These are phyloP conservation scores for Heritiera fomes DNA, from an alignment of 345 rosid genomes.

Conservation along the genomic window DNA sequence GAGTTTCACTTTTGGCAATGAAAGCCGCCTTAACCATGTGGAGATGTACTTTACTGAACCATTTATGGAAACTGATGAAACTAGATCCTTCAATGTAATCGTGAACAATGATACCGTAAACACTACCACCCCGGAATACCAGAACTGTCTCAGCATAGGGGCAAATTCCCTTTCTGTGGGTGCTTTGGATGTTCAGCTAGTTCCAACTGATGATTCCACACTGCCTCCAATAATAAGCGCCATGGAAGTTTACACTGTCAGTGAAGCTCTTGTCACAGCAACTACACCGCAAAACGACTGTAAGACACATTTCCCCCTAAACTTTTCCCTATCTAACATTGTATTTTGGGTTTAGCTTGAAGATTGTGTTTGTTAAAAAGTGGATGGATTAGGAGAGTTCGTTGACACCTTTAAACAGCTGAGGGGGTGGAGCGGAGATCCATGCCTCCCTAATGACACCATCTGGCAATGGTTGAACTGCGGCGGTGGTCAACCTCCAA, in stretches of 20 bases:
- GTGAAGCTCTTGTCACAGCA: conserved; percentile 14
- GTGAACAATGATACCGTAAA: not conserved
- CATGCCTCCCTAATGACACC: not conserved
- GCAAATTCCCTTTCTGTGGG: not conserved
- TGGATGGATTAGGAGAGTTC: not conserved
- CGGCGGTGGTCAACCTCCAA: conserved; percentile 7
- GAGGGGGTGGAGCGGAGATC: conserved; percentile 6
- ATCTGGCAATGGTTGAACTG: conserved; percentile 13
- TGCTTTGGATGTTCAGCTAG: not conserved
- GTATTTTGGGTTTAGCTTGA: not conserved
- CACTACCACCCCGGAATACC: not conserved
- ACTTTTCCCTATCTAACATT: not conserved
- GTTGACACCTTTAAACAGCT: not conserved
- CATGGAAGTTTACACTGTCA: conserved; percentile 9
- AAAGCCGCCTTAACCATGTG: conserved; percentile 8
- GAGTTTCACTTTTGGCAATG: not conserved
- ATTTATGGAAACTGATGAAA: not conserved
- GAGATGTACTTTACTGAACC: conserved; percentile 12
- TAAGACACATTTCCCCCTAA: not conserved
- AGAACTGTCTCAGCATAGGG: not conserved
- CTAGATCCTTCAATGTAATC: not conserved
- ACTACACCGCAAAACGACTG: conserved; percentile 3
- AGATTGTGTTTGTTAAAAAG: not conserved
- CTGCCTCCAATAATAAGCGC: not conserved
- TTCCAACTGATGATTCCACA: conserved; percentile 2